Evolutionary conservation across 169 alveolate species (phyloP).

Genomic region (Eimeria necatrix): DNA sequence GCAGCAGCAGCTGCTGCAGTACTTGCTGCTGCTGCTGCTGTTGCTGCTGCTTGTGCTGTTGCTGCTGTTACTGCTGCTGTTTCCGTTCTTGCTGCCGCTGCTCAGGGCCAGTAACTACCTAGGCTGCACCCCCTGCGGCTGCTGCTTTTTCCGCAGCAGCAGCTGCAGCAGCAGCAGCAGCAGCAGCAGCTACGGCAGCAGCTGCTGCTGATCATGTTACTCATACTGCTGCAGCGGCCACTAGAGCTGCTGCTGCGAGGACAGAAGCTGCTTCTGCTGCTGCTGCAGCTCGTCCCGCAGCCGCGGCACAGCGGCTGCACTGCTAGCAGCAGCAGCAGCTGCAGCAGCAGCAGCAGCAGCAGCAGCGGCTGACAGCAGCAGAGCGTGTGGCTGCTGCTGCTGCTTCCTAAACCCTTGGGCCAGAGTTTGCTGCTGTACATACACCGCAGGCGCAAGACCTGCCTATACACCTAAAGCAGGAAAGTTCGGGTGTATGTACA

Average conservation of each 20-base stretch:
- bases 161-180: not conserved
- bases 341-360: slow-evolving; percentile 13
- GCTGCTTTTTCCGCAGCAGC: no score
- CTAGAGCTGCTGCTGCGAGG: no score
- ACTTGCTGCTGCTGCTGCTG: slow-evolving; percentile 3
- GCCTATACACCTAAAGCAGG: no score
- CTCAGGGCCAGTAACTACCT: not conserved
- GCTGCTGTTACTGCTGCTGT: not conserved
- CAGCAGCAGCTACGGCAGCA: not conserved
- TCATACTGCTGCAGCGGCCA: not conserved
- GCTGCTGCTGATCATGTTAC: not conserved
- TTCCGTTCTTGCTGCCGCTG: not conserved
- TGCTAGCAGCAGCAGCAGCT: not conserved
- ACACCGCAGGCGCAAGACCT: no score
- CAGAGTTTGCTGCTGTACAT: no score
- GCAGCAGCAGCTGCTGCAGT: slow-evolving; percentile 15
- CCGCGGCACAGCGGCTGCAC: not conserved
- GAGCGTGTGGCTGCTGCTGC: no score
- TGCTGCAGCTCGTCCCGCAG: no score
- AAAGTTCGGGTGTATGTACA: not conserved
- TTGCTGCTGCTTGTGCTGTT: not conserved
- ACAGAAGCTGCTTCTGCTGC: no score
- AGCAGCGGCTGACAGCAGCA: not conserved
- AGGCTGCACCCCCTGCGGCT: not conserved
- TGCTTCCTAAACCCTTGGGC: no score